Base-by-base conservation (phyloP, 1,139 yeast species). In the Debaryomycetaceae sp. region DNA sequence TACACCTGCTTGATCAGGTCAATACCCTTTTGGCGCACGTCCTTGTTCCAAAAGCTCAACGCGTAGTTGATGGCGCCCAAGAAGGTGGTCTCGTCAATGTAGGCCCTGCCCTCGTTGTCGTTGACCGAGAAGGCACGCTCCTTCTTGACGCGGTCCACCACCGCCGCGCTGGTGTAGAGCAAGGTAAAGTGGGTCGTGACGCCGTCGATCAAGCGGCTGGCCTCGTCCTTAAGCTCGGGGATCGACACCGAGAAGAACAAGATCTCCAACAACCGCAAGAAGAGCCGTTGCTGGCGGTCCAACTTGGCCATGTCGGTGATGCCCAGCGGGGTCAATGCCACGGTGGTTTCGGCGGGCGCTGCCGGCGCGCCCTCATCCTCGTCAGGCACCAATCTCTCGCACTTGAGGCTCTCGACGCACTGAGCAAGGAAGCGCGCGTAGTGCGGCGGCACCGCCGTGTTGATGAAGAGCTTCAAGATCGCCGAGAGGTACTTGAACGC, bases 101-200 rank as follows among this genome's bases (percentile, higher is more conserved):
- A 70, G 4, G 80, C 77, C 25, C 66, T 66, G 0, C 96, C 96
- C 55, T 88, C 96, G 35, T 81, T 77, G 42, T 86, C 89, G 35
- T 75, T 74, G 11, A 88, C 78, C 10, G 82, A 75, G 49, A 89
- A 89, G 8, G 79, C 71, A 21, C 91, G 65, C 39, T 80, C 77
- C 35, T 75, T 73, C 47, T 83, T 79, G 33, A 84, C 65, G 45
- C 81, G 81, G 32, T 83, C 89, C 20, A 77, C 60, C 28, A 85
- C 71, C 2, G 88, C 80, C 18, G 81, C 78, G 19, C 86, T 83
- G 30, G 89, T 70, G 41, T 86, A 85, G 4, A 86, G 59, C 34
- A 91, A 62, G 4, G 88, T 79, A 42, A 84, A 80, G 54, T 91
- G 97, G 35, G 79, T 80, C 17, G 93, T 75, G 6, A 89, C 51